Evolutionary conservation across 2,329 filamentous ascomycete genomes (phyloP), one percentile per base, ranked within the genome.

Genomic region (Bertia moriformis): DNA sequence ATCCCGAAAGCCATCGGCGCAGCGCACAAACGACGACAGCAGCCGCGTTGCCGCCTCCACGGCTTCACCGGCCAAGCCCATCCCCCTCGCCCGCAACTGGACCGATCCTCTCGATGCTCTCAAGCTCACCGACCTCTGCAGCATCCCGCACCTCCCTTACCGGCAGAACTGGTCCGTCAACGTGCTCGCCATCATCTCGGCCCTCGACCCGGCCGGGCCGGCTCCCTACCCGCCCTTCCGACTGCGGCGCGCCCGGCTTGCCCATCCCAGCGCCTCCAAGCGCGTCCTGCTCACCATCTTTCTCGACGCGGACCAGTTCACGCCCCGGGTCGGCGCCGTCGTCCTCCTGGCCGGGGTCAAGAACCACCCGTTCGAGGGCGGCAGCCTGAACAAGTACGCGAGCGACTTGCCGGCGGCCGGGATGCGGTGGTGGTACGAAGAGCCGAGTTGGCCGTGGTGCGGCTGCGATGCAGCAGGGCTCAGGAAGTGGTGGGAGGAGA

Each of bases 111-210:
- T 57, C 18, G 55, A 51, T 0, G 66, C 69, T 1, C 55, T 71
- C 14, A 72, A 67, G 44, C 63, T 74, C 19, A 73, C 69, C 0
- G 57, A 59, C 3, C 56, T 74, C 12, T 58, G 58, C 37, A 56
- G 62, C 4, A 65, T 74, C 38, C 66, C 69, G 0, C 55, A 63
- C 42, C 59, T 74, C 1, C 69, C 69, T 2, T 73, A 69, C 51
- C 64, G 65, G 39, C 68, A 73, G 42, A 74, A 74, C 48, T 75
- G 69, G 69, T 66, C 65, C 36, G 62, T 67, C 50, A 73, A 73
- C 43, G 55, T 71, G 4, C 61, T 75, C 3, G 67, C 60, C 40
- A 58, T 74, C n/a, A 43, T 73, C 3, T 52, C 57, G 0, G 60
- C 61, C 1, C 52, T 73, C 3, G 67, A 65, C 0, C 58, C 54